phyloP scores from a whole-genome alignment of 345 rosid species.

The Lepidium africanum region DNA sequence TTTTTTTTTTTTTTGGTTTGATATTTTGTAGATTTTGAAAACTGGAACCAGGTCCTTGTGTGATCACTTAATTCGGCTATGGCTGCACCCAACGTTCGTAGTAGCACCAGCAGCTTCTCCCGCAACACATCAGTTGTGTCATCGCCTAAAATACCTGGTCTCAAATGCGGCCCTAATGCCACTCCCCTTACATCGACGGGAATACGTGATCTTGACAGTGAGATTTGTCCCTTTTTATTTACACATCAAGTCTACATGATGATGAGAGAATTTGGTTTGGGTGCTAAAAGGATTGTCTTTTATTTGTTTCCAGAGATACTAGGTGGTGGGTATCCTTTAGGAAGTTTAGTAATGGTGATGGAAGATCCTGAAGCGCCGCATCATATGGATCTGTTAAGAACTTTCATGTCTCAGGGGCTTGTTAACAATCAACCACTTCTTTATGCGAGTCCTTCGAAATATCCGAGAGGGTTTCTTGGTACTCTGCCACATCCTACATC shows the following conservation, averaged over 20 bases:
- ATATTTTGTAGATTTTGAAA: slow-evolving; percentile 5
- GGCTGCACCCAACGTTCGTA: slow-evolving; percentile 61
- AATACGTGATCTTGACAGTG: slow-evolving; percentile 88
- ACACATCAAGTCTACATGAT: not conserved
- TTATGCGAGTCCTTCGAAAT: slow-evolving; percentile 73
- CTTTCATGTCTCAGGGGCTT: slow-evolving; percentile 96
- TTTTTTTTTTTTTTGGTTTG: not conserved
- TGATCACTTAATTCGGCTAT: slow-evolving; percentile 22
- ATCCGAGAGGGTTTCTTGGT: slow-evolving; percentile 79
- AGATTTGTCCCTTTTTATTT: not conserved
- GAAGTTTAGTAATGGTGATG: slow-evolving; percentile 90
- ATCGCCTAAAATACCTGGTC: slow-evolving; percentile 48
- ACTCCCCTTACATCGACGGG: slow-evolving; percentile 66
- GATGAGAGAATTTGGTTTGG: not conserved
- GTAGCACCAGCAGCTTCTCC: slow-evolving; percentile 59
- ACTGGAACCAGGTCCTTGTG: not conserved
- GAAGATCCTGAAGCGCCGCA: slow-evolving; percentile 98
- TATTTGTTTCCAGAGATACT: slow-evolving; percentile 44
- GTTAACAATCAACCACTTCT: slow-evolving; percentile 74
- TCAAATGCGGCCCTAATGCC: slow-evolving; percentile 83
- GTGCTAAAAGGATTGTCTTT: slow-evolving; percentile 9
- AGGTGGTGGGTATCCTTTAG: slow-evolving; percentile 83
- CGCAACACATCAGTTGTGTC: slow-evolving; percentile 44
- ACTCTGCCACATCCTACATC: slow-evolving; percentile 72
- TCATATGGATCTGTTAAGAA: slow-evolving; percentile 89